Conservation (phyloP, 768 basidiomycete genomes). For the Rhizopogon vinicolor region DNA sequence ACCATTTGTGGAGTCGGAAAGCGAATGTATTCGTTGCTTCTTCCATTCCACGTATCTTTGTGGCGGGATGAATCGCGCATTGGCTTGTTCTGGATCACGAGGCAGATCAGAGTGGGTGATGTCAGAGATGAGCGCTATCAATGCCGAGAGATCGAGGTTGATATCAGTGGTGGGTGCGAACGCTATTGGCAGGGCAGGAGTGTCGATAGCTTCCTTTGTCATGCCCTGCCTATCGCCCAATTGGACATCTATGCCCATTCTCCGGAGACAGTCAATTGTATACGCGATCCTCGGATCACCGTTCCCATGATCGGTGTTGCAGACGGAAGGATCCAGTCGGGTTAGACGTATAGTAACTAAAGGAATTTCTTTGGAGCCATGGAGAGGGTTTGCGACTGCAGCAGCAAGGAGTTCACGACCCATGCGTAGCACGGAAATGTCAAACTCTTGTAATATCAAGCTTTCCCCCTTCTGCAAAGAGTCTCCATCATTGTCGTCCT, state of each 20-base stretch:
- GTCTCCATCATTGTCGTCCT: conserved; percentile 40
- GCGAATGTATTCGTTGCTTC: conserved; percentile 18
- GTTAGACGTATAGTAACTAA: conserved; percentile 62
- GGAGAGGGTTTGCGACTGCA: conserved; percentile 50
- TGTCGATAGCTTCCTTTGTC: conserved; percentile 3
- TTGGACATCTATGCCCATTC: conserved; percentile 63
- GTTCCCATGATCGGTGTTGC: conserved; percentile 18
- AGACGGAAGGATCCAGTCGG: conserved; percentile 48
- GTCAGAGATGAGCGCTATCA: conserved; percentile 82
- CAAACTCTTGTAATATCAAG: conserved; percentile 49
- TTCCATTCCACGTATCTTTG: conserved; percentile 61
- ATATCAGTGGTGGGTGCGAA: conserved; percentile 53
- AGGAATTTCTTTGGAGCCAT: conserved; percentile 30
- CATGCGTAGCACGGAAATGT: conserved; percentile 72
- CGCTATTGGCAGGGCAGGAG: conserved; percentile 9
- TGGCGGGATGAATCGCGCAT: conserved; percentile 58
- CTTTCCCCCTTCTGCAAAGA: not conserved
- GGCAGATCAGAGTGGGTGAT: conserved; percentile 74
- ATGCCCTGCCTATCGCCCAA: conserved; percentile 50
- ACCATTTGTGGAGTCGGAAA: conserved; percentile 1
- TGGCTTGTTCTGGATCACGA: conserved; percentile 47
- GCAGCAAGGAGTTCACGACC: conserved; percentile 64
- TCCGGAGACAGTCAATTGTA: conserved; percentile 50
- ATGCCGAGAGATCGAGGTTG: conserved; percentile 79
- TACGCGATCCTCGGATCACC: conserved; percentile 54